Base-by-base conservation (phyloP, 306 rosid species). In the Castanopsis chinensis region DNA sequence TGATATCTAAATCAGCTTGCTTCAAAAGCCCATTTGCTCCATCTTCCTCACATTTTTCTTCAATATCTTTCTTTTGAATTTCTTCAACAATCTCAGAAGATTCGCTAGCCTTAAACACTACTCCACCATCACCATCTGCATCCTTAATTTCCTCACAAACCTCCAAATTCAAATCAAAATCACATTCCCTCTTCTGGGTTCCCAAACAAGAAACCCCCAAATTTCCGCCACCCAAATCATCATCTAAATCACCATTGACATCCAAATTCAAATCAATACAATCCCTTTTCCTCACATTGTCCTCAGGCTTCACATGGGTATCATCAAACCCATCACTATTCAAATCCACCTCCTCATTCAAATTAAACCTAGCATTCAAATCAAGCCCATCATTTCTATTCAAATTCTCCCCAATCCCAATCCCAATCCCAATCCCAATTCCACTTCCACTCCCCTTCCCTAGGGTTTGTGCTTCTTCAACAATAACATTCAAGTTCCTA, bases 161-260 rank as follows among this genome's bases (percentile, higher is more conserved):
- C 67, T 85, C 98, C 79, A 91, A 78, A 75, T 95, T 95, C 85
- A 95, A 90, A 88, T 95, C 99, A 83, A 95, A 91, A 68, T n/a
- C 52, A 53, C 96, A 86, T 49, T 87, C 88, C 87, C 82, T 86
- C 85, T 79, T 83, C 81, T 77, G 65, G 0, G 15, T 78, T 76
- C 57, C 88, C 54, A 74, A 86, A 33, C 64, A 84, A 23, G 71
- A 77, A 72, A 71, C n/a, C 41, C 83, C 79, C 74, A 74, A 35
- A 78, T 67, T 33, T 41, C 68, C 68, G 55, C 52, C 80, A 68
- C 54, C 63, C 64, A 33, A 49, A 75, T 80, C 75, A 59, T 80
- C 89, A 74, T 86, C 93, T 51, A 74, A 86, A 54, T 90, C 97
- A 60, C 77, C 83, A 87, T 25, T 83, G 21, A 75, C 96, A 74